Conservation (phyloP, 306 rosid genomes). For the Oxytropis ochrocephala region DNA sequence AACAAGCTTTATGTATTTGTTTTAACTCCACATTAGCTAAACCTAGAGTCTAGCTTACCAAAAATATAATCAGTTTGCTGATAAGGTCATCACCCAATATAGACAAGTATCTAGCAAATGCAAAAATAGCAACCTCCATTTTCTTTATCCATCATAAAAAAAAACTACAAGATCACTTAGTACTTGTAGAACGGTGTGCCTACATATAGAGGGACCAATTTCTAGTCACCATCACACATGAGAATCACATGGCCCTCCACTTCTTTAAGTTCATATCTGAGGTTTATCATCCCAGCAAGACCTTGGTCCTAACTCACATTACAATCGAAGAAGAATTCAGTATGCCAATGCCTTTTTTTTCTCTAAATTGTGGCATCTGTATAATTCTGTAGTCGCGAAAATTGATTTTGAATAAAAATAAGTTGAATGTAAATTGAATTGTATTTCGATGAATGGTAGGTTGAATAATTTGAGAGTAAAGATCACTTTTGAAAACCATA, state of each 20-base stretch:
- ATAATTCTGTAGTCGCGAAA: too few species aligned
- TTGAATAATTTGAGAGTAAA: too few species aligned
- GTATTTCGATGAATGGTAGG: too few species aligned
- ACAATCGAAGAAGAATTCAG: neutral
- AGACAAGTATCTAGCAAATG: neutral
- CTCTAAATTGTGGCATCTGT: neutral
- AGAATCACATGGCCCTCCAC: slow-evolving; percentile 1
- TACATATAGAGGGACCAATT: neutral
- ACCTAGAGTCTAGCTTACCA: neutral
- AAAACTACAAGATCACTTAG: too few species aligned
- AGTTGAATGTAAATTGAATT: too few species aligned
- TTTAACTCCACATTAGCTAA: neutral
- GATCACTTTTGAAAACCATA: too few species aligned
- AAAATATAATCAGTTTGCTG: neutral
- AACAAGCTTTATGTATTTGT: neutral
- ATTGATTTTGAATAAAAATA: too few species aligned
- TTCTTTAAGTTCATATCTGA: neutral
- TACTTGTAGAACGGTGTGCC: neutral
- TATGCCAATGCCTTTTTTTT: neutral
- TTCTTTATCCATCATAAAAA: too few species aligned
- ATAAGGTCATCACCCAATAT: neutral
- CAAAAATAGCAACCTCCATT: neutral
- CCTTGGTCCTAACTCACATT: neutral
- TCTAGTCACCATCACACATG: slow-evolving; percentile 6
- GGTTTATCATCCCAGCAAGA: neutral